Evolutionary conservation across 2,329 filamentous ascomycete genomes (phyloP).

Genomic region (Tolypocladium tropicale): DNA sequence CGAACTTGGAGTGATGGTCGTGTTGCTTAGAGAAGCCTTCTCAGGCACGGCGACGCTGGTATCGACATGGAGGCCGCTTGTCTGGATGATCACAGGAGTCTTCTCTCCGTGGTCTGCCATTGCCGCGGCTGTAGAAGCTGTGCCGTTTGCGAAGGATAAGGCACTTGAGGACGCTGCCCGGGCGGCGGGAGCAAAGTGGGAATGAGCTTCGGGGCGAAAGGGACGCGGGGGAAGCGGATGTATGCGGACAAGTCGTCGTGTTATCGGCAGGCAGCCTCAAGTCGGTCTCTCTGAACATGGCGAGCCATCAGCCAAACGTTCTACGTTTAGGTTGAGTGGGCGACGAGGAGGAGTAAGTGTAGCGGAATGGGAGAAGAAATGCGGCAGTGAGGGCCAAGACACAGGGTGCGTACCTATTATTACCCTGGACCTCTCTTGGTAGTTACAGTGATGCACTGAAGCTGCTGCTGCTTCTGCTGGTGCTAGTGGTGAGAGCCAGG

Average conservation of each 20-base stretch:
- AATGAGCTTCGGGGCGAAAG: background rate
- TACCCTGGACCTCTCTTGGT: too few relatives aligned
- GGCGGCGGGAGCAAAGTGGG: background rate
- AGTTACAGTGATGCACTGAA: background rate
- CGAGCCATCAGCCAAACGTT: background rate
- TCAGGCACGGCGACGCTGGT: slow-evolving; percentile 17
- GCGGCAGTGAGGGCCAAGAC: background rate
- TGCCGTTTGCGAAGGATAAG: too few relatives aligned
- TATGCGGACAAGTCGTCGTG: background rate
- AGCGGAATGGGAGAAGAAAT: background rate
- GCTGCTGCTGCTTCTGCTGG: background rate
- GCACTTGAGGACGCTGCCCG: too few relatives aligned
- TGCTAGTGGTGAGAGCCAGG: too few relatives aligned
- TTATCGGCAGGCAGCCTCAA: background rate
- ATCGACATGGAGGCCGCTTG: slow-evolving; percentile 1
- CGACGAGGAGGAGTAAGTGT: background rate
- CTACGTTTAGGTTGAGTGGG: background rate
- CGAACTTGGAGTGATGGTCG: slow-evolving; percentile 11
- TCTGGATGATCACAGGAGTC: background rate
- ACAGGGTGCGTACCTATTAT: background rate
- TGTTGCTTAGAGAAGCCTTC: slow-evolving; percentile 15
- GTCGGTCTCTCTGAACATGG: background rate
- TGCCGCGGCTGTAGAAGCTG: background rate
- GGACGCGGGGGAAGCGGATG: background rate
- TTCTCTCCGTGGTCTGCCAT: slow-evolving; percentile 1